These are phyloP conservation scores for Lachnellula arida DNA, from an alignment of 2,329 filamentous ascomycete genomes.

Conservation along the genomic window DNA sequence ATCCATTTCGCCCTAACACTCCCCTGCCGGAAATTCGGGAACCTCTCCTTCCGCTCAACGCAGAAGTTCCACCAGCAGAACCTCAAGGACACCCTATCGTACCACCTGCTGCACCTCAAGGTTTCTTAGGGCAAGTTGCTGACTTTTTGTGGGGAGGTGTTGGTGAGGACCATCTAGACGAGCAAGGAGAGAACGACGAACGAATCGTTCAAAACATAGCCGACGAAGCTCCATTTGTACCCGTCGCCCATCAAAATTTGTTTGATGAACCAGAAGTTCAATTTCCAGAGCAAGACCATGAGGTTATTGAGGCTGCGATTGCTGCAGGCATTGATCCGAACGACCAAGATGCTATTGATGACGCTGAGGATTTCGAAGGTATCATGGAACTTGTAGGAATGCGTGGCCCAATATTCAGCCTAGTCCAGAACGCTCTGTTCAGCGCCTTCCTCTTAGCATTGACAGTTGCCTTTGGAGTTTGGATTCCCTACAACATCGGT, in stretches of 20 bases:
- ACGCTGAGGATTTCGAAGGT: slow-evolving; percentile 92
- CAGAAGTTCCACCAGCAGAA: neutral
- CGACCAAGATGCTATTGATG: slow-evolving; percentile 71
- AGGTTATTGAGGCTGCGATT: slow-evolving; percentile 59
- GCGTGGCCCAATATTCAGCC: slow-evolving; percentile 82
- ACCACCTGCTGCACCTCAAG: slow-evolving; percentile 29
- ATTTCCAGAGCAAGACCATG: slow-evolving; percentile 45
- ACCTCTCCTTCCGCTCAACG: neutral
- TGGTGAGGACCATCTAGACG: slow-evolving; percentile 38
- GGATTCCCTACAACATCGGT: slow-evolving; percentile 87
- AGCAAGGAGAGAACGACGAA: slow-evolving; percentile 49
- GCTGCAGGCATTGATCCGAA: slow-evolving; percentile 68
- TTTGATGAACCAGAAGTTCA: slow-evolving; percentile 24
- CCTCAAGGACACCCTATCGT: neutral
- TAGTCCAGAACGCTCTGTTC: slow-evolving; percentile 94
- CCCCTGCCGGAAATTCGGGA: slow-evolving; percentile 16
- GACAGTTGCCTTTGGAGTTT: slow-evolving; percentile 80
- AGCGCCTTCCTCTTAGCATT: slow-evolving; percentile 85
- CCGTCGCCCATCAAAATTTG: slow-evolving; percentile 31
- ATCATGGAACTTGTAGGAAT: slow-evolving; percentile 95
- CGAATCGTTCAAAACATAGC: slow-evolving; percentile 54
- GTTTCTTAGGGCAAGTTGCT: slow-evolving; percentile 42
- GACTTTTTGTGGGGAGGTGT: slow-evolving; percentile 61
- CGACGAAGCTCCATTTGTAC: slow-evolving; percentile 57
- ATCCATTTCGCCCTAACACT: slow-evolving; percentile 16